Evolutionary conservation across 2,329 filamentous ascomycete genomes (phyloP).

Genomic region (Stagonosporopsis vannaccii): DNA sequence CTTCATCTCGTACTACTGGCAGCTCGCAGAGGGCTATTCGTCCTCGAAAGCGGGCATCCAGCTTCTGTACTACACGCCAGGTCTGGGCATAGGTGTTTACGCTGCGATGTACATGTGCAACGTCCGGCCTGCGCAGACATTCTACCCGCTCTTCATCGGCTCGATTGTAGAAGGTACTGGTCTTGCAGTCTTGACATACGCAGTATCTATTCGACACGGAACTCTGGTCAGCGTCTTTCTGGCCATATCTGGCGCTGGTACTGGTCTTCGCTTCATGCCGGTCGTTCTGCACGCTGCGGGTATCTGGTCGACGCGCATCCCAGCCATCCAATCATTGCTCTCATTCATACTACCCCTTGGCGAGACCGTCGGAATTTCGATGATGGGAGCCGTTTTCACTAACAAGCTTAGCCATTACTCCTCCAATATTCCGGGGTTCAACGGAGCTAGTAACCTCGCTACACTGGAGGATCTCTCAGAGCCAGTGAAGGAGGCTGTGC

Average conservation of each 20-base stretch:
- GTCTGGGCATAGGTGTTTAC: slow-evolving; percentile 67
- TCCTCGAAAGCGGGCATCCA: slow-evolving; percentile 55
- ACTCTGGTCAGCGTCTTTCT: slow-evolving; percentile 70
- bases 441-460: slow-evolving; percentile 38
- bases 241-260: slow-evolving; percentile 68
- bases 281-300: slow-evolving; percentile 68
- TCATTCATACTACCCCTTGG: slow-evolving; percentile 68
- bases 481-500: slow-evolving; percentile 49
- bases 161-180: slow-evolving; percentile 63
- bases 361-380: slow-evolving; percentile 69
- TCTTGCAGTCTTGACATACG: slow-evolving; percentile 65
- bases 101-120: slow-evolving; percentile 67
- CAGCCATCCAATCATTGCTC: slow-evolving; percentile 67
- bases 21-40: slow-evolving; percentile 63
- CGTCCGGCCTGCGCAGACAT: slow-evolving; percentile 67
- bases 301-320: slow-evolving; percentile 65
- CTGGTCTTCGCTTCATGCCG: slow-evolving; percentile 71
- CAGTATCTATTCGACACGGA: slow-evolving; percentile 59
- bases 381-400: slow-evolving; percentile 75
- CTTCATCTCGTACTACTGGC: slow-evolving; percentile 74
- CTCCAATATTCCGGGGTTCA: slow-evolving; percentile 36
- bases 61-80: slow-evolving; percentile 70
- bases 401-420: slow-evolving; percentile 56
- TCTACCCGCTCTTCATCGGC: slow-evolving; percentile 60
- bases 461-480: slow-evolving; percentile 49